Evolutionary conservation across 129 eudicot species (phyloP).

Genomic region (Scalesia atractyloides): DNA sequence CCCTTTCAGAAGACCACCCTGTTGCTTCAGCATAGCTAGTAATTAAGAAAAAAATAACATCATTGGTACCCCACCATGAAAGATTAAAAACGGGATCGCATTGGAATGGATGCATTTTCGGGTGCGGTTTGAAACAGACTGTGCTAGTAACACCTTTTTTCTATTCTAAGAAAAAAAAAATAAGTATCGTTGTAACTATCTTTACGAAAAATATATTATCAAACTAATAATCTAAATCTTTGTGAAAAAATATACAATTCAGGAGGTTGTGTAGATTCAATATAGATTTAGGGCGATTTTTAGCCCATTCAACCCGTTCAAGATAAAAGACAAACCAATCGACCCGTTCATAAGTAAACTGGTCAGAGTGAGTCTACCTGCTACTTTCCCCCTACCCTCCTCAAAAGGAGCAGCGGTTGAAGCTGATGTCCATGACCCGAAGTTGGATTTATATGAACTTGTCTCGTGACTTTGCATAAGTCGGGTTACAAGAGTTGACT

Average conservation of each 20-base stretch:
- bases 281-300: not conserved
- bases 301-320: not conserved
- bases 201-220: not conserved
- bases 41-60: constrained; percentile 23
- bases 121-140: not conserved
- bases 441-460: constrained; percentile 77
- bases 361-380: constrained; percentile 51
- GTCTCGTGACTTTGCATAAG: constrained; percentile 93
- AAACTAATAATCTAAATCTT: not conserved
- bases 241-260: not conserved
- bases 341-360: constrained; percentile 1
- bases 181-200: not conserved
- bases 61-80: constrained; percentile 12
- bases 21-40: constrained; percentile 96
- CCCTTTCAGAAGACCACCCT: constrained; percentile 79
- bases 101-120: not conserved
- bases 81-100: not conserved
- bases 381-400: constrained; percentile 94
- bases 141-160: not conserved
- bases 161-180: not conserved
- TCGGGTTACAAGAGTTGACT: constrained; percentile 69
- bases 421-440: constrained; percentile 87
- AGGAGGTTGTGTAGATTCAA: not conserved
- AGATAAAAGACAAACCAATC: not conserved
- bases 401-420: constrained; percentile 61